Base-by-base conservation (phyloP, 2,329 filamentous ascomycete species). In the Penicillium crustosum region DNA sequence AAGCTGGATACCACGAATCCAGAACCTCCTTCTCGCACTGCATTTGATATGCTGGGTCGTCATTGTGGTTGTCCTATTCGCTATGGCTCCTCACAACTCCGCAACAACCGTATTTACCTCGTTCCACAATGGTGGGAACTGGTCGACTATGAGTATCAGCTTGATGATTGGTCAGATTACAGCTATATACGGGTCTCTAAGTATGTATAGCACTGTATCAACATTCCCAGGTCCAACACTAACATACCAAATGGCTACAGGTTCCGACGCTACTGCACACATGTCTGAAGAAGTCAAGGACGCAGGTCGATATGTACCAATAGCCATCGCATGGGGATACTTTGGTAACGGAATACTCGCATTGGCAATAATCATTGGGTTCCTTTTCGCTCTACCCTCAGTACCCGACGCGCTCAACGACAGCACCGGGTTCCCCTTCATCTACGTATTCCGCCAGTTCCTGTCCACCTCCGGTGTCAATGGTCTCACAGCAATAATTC, bases 281-380 rank as follows among this genome's bases (percentile, higher is more conserved):
- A 76, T 82, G 65, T 77, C 79, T 5, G 80, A 82, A 65, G 80
- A 82, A 63, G 76, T 81, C 25, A 75, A 76, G 44, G 75, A 81
- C 39, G 78, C 80, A 2, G 73, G 75, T 3, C 63, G 73, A 33
- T 77, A 77, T 50, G 77, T 82, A 3, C 80, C 80, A 0, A 67
- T 74, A 19, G 77, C 77, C 3, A 81, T 82, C 56, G 69, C 78
- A 51, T 76, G 74, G 64, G 75, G 74, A 17, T 79, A 78, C 62
- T 61, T 79, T 27, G 70, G 79, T 53, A 82, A 81, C 54, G 78
- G 78, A 4, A 59, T 71, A 3, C 66, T 80, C 41, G 78, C 76
- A 5, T 70, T 81, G 31, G 67, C 81, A 21, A 73, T 79, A 33
- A 62, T 82, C 4, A 70, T 82, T 8, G 69, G 79, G 2, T 77